Conservation (phyloP, 306 rosid species). For the Senna tora region DNA sequence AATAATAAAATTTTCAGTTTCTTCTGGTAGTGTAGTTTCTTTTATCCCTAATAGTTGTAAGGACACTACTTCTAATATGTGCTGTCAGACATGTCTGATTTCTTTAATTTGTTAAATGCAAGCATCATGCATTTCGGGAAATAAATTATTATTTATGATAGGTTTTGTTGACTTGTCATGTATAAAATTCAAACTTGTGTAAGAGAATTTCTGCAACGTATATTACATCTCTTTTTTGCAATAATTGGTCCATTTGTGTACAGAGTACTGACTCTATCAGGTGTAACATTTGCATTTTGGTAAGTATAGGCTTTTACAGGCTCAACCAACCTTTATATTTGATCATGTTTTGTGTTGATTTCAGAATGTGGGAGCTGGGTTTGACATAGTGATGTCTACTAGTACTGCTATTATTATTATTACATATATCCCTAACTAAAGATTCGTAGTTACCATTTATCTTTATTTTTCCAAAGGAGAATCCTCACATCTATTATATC, state of each 20-base stretch:
- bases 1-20: background rate
- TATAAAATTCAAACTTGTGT: conserved; percentile 33
- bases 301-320: conserved; percentile 34
- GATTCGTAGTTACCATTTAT: conserved; percentile 29
- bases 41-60: conserved; percentile 18
- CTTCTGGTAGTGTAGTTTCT: conserved; percentile 14
- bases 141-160: background rate
- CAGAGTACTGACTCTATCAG: too few species aligned
- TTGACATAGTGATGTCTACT: conserved; percentile 6
- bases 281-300: too few species aligned
- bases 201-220: too few species aligned
- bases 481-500: too few species aligned
- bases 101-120: conserved; percentile 14
- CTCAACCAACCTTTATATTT: conserved; percentile 13
- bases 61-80: conserved; percentile 9
- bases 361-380: conserved; percentile 20
- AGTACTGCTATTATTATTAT: too few species aligned
- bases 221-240: too few species aligned
- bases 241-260: too few species aligned
- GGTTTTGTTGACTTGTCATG: conserved; percentile 12
- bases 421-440: conserved; percentile 21
- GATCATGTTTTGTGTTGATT: conserved; percentile 23
- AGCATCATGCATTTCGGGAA: conserved; percentile 5
- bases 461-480: too few species aligned
- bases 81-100: conserved; percentile 4